Conservation (phyloP, 2,329 filamentous ascomycete species). For the Pseudogymnoascus sp. region DNA sequence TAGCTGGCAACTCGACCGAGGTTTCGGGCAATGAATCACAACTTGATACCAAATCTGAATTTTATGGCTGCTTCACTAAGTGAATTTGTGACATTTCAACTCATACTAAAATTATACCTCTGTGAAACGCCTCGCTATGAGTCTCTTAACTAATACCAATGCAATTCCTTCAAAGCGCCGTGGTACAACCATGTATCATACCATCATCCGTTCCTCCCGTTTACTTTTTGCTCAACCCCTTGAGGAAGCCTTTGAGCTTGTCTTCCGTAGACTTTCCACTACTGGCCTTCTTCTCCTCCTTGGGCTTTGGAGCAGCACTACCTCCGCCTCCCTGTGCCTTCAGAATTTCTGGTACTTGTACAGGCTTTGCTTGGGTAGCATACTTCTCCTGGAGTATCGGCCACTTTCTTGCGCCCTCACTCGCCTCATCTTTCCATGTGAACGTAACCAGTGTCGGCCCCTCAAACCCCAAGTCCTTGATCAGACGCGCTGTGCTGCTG, state of each 20-base stretch:
- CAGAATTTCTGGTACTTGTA: conserved; percentile 55
- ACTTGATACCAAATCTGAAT: conserved; percentile 6
- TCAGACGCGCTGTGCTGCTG: conserved; percentile 49
- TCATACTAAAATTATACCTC: background rate
- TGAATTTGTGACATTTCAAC: background rate
- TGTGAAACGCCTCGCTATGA: conserved; percentile 17
- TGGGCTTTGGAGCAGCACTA: conserved; percentile 21
- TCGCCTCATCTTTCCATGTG: conserved; percentile 60
- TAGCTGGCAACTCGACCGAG: conserved; percentile 5
- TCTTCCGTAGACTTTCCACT: conserved; percentile 21
- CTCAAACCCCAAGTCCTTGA: conserved; percentile 63
- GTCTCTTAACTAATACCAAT: background rate
- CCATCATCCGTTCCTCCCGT: background rate
- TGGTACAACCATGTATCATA: conserved; percentile 16
- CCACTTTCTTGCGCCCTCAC: conserved; percentile 44
- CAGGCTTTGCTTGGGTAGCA: conserved; percentile 54
- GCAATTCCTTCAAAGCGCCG: background rate
- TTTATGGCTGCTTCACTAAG: background rate
- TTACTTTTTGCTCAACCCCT: conserved; percentile 27
- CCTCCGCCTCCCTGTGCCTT: conserved; percentile 33
- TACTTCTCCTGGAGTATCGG: conserved; percentile 37
- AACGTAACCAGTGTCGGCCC: conserved; percentile 69
- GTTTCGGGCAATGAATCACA: conserved; percentile 10
- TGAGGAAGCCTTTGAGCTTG: conserved; percentile 28
- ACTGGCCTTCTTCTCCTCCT: conserved; percentile 25